A percentile compares a stretch with the other conserved stretches of the same genome.
These are phyloP conservation scores for Firmiana major DNA, from an alignment of 345 rosid species.

Conservation along the genomic window DNA sequence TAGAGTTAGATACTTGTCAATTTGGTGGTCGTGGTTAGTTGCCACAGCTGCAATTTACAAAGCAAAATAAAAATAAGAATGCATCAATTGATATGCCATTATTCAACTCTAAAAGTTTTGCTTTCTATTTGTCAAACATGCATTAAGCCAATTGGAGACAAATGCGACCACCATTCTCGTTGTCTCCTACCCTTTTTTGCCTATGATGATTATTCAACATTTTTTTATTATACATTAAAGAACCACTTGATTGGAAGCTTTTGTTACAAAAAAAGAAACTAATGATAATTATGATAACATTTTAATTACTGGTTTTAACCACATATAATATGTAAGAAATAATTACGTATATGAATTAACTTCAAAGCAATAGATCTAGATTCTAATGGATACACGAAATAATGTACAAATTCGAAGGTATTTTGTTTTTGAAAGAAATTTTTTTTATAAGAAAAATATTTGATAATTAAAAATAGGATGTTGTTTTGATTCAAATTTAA, in stretches of 20 bases:
- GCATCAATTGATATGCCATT: slow-evolving; percentile 1
- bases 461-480: too few species aligned
- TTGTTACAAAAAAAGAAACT: not conserved
- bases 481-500: too few species aligned
- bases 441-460: too few species aligned
- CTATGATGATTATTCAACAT: not conserved
- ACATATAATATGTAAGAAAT: too few species aligned
- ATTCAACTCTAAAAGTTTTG: not conserved
- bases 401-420: not conserved
- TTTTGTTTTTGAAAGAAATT: not conserved
- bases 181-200: not conserved
- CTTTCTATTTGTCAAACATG: not conserved
- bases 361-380: too few species aligned
- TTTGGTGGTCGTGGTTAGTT: not conserved
- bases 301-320: too few species aligned
- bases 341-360: too few species aligned
- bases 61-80: not conserved
- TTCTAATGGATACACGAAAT: too few species aligned
- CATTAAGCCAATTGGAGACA: not conserved
- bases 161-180: not conserved
- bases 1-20: too few species aligned
- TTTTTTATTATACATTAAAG: not conserved
- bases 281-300: not conserved
- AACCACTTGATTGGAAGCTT: not conserved
- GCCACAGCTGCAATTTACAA: not conserved